These are phyloP conservation scores for Chlamydomonas schloesseri DNA, from an alignment of 139 green algal species.

Conservation along the genomic window DNA sequence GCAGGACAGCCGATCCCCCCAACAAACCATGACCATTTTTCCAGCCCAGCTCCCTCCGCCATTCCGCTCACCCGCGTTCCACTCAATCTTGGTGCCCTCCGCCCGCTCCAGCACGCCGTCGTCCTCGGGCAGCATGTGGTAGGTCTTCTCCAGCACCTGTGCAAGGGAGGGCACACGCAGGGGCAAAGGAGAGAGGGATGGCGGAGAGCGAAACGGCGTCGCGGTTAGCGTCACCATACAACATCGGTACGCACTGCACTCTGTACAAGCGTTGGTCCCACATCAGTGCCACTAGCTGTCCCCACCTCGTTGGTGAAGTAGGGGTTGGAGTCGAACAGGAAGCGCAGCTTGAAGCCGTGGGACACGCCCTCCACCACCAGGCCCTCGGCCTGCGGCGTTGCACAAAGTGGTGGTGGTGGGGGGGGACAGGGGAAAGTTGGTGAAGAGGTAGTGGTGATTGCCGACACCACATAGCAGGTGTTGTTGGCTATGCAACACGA, in stretches of 20 bases:
- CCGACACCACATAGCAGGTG: no score
- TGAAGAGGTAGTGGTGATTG: no score
- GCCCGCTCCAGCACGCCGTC: constrained; percentile 87
- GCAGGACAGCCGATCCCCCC: no score
- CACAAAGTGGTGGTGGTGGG: constrained; percentile 79
- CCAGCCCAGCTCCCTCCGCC: neutral
- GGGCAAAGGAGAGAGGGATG: no score
- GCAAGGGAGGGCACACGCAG: no score
- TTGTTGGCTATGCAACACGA: no score
- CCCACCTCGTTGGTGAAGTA: constrained; percentile 87
- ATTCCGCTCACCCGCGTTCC: constrained; percentile 73
- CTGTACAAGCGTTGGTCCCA: no score
- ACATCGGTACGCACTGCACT: no score
- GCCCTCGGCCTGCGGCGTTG: constrained; percentile 36
- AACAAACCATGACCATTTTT: no score
- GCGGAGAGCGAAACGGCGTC: no score
- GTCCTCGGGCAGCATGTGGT: constrained; percentile 89
- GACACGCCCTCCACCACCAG: constrained; percentile 43
- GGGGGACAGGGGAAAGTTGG: constrained; percentile 21
- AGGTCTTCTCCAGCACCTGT: constrained; percentile 83
- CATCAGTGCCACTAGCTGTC: no score
- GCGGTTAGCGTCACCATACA: no score
- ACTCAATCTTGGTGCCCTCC: constrained; percentile 89
- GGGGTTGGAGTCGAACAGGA: constrained; percentile 79
- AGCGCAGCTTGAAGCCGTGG: constrained; percentile 60